Conservation (phyloP, 495 filamentous ascomycete species). For the Polyplosphaeria fusca region DNA sequence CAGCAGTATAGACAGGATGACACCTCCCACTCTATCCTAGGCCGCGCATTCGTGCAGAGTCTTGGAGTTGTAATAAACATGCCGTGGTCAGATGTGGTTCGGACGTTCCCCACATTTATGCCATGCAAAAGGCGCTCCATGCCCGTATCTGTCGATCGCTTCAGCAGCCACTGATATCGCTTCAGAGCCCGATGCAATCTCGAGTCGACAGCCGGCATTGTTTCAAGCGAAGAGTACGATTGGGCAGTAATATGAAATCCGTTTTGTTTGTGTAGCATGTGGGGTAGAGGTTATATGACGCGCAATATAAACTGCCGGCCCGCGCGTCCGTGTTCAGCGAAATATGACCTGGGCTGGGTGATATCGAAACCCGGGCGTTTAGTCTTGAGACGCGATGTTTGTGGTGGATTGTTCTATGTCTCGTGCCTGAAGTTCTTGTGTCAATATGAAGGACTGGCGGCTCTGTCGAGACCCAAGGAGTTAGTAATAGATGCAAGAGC, state of each 20-base stretch:
- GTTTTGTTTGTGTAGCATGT: background rate
- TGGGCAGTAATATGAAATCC: slow-evolving; percentile 6
- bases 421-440: slow-evolving; percentile 1
- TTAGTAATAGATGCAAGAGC: slow-evolving; percentile 16
- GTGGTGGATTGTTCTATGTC: slow-evolving; percentile 2
- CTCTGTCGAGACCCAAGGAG: slow-evolving; percentile 7
- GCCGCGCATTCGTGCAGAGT: slow-evolving; percentile 21
- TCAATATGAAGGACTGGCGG: background rate
- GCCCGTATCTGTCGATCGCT: slow-evolving; percentile 22
- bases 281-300: background rate
- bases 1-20: slow-evolving; percentile 12
- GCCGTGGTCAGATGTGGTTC: slow-evolving; percentile 23
- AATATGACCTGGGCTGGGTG: background rate
- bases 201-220: background rate
- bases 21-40: slow-evolving; percentile 19
- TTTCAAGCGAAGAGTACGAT: slow-evolving; percentile 6
- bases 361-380: slow-evolving; percentile 7
- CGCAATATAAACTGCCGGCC: slow-evolving; percentile 31
- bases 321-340: no score
- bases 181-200: slow-evolving; percentile 1
- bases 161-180: slow-evolving; percentile 13
- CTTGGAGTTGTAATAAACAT: slow-evolving; percentile 11
- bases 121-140: background rate
- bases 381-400: slow-evolving; percentile 2
- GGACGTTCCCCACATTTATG: slow-evolving; percentile 25